Percentiles rank a stretch among this genome's conserved stretches.
phyloP scores from a whole-genome alignment of 1,284 basidiomycete species.

The Ustilago crameri region DNA sequence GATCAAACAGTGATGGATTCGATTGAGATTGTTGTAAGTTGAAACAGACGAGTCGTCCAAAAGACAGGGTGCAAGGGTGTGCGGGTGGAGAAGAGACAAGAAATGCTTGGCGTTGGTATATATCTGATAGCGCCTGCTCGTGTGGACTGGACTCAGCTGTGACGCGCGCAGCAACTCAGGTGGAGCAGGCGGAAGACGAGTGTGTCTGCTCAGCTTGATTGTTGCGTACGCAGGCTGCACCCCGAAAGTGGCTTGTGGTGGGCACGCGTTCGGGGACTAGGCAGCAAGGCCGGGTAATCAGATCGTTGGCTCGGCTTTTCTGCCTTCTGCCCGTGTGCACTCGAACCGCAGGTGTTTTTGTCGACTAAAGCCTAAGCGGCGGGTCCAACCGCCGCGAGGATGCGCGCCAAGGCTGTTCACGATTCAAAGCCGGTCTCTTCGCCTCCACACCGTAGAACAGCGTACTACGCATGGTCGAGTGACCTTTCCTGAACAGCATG shows the following conservation, averaged over 20 bases:
- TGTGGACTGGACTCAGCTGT: not conserved
- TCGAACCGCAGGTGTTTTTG: no score
- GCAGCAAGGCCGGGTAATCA: no score
- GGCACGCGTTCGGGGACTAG: no score
- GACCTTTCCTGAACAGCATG: not conserved
- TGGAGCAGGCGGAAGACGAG: not conserved
- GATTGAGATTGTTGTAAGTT: not conserved
- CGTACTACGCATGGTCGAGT: not conserved
- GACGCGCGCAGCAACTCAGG: constrained; percentile 1
- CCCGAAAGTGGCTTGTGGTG: no score
- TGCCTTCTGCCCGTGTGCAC: no score
- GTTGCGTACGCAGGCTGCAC: no score
- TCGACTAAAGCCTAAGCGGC: not conserved
- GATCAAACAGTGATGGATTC: constrained; percentile 2
- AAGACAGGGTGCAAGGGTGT: constrained; percentile 8
- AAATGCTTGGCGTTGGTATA: constrained; percentile 8
- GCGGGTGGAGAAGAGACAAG: not conserved
- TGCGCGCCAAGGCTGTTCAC: not conserved
- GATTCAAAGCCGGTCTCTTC: not conserved
- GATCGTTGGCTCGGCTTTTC: no score
- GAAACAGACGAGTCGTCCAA: not conserved
- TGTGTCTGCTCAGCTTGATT: no score
- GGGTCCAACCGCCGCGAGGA: constrained; percentile 6
- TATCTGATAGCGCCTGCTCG: constrained; percentile 2
- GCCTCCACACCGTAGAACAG: not conserved